Evolutionary conservation across 2,329 filamentous ascomycete species (phyloP).

Genomic region (Xylariaceae sp.): DNA sequence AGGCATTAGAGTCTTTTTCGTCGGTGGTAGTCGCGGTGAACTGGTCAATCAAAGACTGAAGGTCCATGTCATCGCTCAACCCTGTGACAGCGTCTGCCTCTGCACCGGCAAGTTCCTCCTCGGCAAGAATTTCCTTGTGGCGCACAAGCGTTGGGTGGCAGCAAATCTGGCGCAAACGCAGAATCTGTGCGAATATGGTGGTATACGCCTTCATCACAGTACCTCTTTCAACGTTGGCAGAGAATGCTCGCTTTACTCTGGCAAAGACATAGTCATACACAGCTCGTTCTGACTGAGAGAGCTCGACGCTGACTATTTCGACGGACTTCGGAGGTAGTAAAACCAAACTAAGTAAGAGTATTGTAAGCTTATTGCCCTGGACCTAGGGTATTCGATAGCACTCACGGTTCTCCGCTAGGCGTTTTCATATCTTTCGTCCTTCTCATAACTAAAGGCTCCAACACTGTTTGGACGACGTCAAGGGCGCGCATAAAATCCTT

Average conservation of each 20-base stretch:
- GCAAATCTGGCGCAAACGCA: slow-evolving; percentile 87
- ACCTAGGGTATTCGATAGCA: not conserved
- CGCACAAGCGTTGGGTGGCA: slow-evolving; percentile 88
- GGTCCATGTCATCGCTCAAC: slow-evolving; percentile 91
- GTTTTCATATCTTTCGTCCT: slow-evolving; percentile 98
- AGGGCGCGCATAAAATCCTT: slow-evolving; percentile 90
- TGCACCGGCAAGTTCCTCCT: slow-evolving; percentile 77
- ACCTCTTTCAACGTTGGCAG: slow-evolving; percentile 80
- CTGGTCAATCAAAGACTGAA: slow-evolving; percentile 74
- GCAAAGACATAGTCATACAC: slow-evolving; percentile 90
- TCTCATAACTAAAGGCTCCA: slow-evolving; percentile 91
- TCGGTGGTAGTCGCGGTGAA: slow-evolving; percentile 68
- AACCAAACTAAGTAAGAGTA: slow-evolving; percentile 49
- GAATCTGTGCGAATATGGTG: slow-evolving; percentile 93
- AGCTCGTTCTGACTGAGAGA: slow-evolving; percentile 77
- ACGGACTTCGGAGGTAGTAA: slow-evolving; percentile 74
- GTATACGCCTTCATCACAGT: slow-evolving; percentile 94
- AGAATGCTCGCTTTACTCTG: slow-evolving; percentile 76
- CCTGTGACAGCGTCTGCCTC: slow-evolving; percentile 74
- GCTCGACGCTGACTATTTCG: slow-evolving; percentile 79
- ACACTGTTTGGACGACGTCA: slow-evolving; percentile 92
- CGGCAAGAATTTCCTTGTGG: slow-evolving; percentile 75
- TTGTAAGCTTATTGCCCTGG: not conserved
- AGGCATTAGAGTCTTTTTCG: slow-evolving; percentile 59
- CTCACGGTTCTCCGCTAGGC: slow-evolving; percentile 60